Evolutionary conservation across 768 basidiomycete species (phyloP).

Genomic region (Boletus huronensis): DNA sequence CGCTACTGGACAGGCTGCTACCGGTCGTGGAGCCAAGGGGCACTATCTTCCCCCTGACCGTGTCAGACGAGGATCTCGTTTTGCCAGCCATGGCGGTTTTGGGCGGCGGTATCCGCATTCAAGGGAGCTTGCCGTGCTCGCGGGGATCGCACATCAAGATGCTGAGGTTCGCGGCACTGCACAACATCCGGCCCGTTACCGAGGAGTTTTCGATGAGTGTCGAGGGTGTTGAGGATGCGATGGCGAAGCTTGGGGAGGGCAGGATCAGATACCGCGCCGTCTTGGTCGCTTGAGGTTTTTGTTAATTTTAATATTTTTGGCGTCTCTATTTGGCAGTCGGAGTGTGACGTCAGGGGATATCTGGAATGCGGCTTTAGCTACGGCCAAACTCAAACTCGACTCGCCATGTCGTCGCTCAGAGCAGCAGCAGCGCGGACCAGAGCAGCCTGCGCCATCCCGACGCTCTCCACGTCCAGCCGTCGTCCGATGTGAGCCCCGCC

Average conservation of each 20-base stretch:
- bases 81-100: slow-evolving; percentile 21
- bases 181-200: slow-evolving; percentile 28
- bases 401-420: slow-evolving; percentile 17
- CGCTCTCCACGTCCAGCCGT: background rate
- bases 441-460: background rate
- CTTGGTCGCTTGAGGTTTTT: slow-evolving; percentile 5
- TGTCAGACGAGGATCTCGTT: slow-evolving; percentile 19
- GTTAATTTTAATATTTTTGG: background rate
- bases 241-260: slow-evolving; percentile 25
- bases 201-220: slow-evolving; percentile 33
- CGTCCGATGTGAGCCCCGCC: slow-evolving; percentile 2
- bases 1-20: slow-evolving; percentile 17
- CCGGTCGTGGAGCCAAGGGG: slow-evolving; percentile 26
- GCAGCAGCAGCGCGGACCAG: background rate
- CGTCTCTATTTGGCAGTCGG: background rate
- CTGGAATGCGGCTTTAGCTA: background rate
- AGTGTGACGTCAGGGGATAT: slow-evolving; percentile 17
- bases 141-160: slow-evolving; percentile 30
- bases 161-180: slow-evolving; percentile 33
- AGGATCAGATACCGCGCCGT: slow-evolving; percentile 33
- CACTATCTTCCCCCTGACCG: slow-evolving; percentile 25
- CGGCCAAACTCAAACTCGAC: background rate
- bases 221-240: slow-evolving; percentile 29
- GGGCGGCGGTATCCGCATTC: slow-evolving; percentile 20
- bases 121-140: slow-evolving; percentile 25